These are phyloP conservation scores for Candida andamanensis DNA, from an alignment of 805 yeast species.

Conservation along the genomic window DNA sequence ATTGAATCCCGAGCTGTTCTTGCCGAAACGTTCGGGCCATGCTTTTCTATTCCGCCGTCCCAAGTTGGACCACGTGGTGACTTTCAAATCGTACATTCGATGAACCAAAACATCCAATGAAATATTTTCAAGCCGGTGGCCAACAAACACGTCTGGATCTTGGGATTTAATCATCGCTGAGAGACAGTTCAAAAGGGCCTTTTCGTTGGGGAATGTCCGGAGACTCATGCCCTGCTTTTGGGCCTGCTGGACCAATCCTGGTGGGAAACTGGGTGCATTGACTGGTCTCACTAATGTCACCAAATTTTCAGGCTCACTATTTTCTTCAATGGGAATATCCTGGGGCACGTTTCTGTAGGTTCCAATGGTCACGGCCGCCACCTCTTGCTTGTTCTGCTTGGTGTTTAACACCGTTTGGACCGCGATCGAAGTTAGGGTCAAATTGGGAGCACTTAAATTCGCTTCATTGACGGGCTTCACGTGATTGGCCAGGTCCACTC, in stretches of 20 bases:
- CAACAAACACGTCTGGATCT: constrained; percentile 92
- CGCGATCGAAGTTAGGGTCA: constrained; percentile 69
- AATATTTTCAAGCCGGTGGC: constrained; percentile 78
- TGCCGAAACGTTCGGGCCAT: constrained; percentile 75
- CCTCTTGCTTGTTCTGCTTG: constrained; percentile 75
- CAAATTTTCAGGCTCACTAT: constrained; percentile 52
- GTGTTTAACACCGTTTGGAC: constrained; percentile 77
- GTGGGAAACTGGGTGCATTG: constrained; percentile 61
- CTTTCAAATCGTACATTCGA: constrained; percentile 68
- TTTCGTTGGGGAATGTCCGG: constrained; percentile 66
- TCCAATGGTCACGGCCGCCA: constrained; percentile 77
- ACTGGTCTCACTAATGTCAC: constrained; percentile 79
- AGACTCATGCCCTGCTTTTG: constrained; percentile 48
- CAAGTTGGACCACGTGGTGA: constrained; percentile 72
- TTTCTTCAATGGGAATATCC: constrained; percentile 67
- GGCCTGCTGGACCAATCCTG: constrained; percentile 64
- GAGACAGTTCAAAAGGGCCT: constrained; percentile 66
- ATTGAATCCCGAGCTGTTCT: constrained; percentile 38
- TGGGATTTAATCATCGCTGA: constrained; percentile 60
- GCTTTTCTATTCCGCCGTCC: constrained; percentile 75
- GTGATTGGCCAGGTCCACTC: constrained; percentile 44
- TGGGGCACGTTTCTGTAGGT: constrained; percentile 65
- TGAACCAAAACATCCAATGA: constrained; percentile 77
- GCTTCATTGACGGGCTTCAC: constrained; percentile 38
- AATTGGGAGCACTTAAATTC: constrained; percentile 51